Evolutionary conservation across 1,284 basidiomycete genomes (phyloP), one percentile per base, ranked within the genome.

Genomic region (Marasmius tenuissimus): DNA sequence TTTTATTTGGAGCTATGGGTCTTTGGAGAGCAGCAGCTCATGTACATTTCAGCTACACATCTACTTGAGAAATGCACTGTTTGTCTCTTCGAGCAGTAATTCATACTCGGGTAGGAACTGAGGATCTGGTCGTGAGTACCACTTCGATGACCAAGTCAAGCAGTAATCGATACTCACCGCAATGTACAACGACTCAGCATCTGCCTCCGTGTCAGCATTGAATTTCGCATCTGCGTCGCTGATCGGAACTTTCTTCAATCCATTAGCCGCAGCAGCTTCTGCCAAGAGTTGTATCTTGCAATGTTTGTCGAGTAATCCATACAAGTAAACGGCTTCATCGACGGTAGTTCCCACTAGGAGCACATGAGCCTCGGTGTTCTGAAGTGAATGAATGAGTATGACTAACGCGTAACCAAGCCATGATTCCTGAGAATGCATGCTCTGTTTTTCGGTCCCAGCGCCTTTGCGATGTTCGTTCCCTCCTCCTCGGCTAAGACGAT

Each of bases 401-500:
- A 68, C 45, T 78, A 78, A 27, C 79, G 78, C 7, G 83, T 78
- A 55, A 89, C 77, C 40, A 85, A 72, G 10, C 87, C 87, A 64
- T 87, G 86, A 66, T 88, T 89, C 72, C 87, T 78, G 51, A 75
- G 63, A 16, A 76, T 76, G 53, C 54, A 54, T 57, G 71, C 71
- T 70, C 74, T 75, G 7, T 45, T 45, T 67, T 79, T 82, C 27
- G 71, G 70, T 1, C 85, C 85, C 9, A 88, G 71, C 2, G 81
- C 76, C 35, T 76, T 67, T 14, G 85, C 84, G 60, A 91, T 89
- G 53, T 79, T 78, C 50, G 72, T 67, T 7, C 84, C 84, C 72
- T 91, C 88, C 49, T 83, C 81, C 16, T 76, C 72, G n/a, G 81
- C 81, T 2, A 87, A 72, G 7, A 89, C 86, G 8, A 89, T 80